These are phyloP conservation scores for Hypoxylon sp. DNA, from an alignment of 2,329 filamentous ascomycete genomes.

Conservation along the genomic window DNA sequence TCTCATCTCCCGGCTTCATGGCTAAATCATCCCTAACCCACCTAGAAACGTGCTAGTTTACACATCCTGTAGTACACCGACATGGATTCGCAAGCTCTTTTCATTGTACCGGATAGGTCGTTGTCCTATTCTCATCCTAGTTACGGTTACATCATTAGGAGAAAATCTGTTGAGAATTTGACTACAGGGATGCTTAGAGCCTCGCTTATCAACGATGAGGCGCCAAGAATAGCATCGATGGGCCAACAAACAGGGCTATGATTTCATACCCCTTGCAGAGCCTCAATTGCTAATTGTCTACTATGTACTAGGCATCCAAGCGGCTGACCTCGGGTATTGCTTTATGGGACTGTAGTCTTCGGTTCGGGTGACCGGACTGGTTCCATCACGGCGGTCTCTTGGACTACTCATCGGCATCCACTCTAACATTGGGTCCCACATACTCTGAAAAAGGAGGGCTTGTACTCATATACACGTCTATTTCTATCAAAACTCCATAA, in stretches of 20 bases:
- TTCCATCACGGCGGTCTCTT: neutral
- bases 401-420: neutral
- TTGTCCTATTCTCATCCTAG: neutral
- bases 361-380: constrained; percentile 34
- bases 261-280: constrained; percentile 1
- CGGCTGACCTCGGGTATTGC: constrained; percentile 38
- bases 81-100: neutral
- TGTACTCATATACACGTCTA: neutral
- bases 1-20: constrained; percentile 12
- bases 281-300: constrained; percentile 2
- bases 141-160: neutral
- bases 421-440: neutral
- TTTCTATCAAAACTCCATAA: neutral
- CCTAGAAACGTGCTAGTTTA: too few species aligned
- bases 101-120: neutral
- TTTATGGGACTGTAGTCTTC: constrained; percentile 17
- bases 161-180: neutral
- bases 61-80: neutral
- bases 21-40: constrained; percentile 10
- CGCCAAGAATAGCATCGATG: neutral
- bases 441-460: neutral
- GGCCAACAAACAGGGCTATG: neutral
- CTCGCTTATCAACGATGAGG: neutral
- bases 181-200: neutral
- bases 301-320: neutral